Percentiles rank a stretch among this genome's conserved stretches.
Evolutionary conservation across 331 rosid genomes (phyloP).

Genomic region (Pyracantha coccinea): DNA sequence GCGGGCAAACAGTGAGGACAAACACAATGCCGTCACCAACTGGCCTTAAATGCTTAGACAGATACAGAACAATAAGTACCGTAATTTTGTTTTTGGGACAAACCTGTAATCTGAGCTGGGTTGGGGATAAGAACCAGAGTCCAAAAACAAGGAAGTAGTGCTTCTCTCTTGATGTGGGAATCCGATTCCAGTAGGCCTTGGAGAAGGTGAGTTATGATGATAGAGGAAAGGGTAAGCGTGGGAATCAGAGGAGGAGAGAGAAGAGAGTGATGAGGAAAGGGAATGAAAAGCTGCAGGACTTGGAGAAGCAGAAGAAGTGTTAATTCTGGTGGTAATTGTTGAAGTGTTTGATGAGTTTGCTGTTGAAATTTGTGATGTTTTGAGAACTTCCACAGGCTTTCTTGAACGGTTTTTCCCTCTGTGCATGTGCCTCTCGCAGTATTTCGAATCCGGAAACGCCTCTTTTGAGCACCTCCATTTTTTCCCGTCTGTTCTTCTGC

Average conservation of each 20-base stretch:
- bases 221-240: slow-evolving; percentile 35
- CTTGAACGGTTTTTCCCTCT: slow-evolving; percentile 99
- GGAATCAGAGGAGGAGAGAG: slow-evolving; percentile 30
- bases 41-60: not conserved
- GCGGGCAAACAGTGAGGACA: not conserved
- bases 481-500: slow-evolving; percentile 98
- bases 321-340: slow-evolving; percentile 43
- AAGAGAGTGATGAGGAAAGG: slow-evolving; percentile 24
- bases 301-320: slow-evolving; percentile 16
- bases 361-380: slow-evolving; percentile 27
- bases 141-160: slow-evolving; percentile 47
- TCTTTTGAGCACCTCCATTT: slow-evolving; percentile 98
- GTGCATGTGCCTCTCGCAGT: slow-evolving; percentile 99
- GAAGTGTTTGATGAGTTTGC: slow-evolving; percentile 32
- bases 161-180: slow-evolving; percentile 44
- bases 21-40: not conserved
- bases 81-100: not conserved
- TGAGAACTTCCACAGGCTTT: slow-evolving; percentile 96
- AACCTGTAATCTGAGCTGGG: slow-evolving; percentile 53
- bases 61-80: not conserved
- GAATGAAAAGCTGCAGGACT: slow-evolving; percentile 31
- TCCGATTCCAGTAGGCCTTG: slow-evolving; percentile 35
- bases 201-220: slow-evolving; percentile 21
- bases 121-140: slow-evolving; percentile 43
- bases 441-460: slow-evolving; percentile 86